A percentile compares a stretch with the other conserved stretches of the same genome.
phyloP scores from a whole-genome alignment of 2,329 filamentous ascomycete species.

The Colletotrichum chlorophyti region DNA sequence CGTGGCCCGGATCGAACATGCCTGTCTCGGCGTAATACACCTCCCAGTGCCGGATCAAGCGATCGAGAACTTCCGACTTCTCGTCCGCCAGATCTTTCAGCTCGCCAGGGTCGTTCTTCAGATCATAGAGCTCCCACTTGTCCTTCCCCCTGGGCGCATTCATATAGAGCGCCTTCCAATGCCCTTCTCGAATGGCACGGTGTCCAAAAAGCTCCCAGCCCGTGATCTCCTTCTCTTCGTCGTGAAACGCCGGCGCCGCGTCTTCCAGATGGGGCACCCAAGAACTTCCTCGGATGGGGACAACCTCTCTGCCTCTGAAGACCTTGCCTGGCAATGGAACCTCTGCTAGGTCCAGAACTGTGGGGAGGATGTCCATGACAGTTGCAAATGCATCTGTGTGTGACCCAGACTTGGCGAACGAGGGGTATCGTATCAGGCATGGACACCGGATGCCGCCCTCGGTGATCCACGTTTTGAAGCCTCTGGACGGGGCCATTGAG shows the following conservation, averaged over 20 bases:
- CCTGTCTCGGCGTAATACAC: too few species aligned
- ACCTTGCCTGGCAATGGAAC: conserved; percentile 45
- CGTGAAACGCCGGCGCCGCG: conserved; percentile 40
- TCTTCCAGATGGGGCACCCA: conserved; percentile 48
- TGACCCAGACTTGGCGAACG: conserved; percentile 31
- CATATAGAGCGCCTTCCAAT: conserved; percentile 66
- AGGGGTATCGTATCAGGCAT: conserved; percentile 45
- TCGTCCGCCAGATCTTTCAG: conserved; percentile 49
- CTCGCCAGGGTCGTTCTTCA: conserved; percentile 58
- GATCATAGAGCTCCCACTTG: conserved; percentile 64
- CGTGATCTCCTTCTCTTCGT: conserved; percentile 55
- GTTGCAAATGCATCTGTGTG: conserved; percentile 55
- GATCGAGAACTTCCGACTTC: conserved; percentile 50
- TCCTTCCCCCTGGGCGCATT: conserved; percentile 55
- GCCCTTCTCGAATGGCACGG: conserved; percentile 57
- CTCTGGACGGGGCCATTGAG: conserved; percentile 39
- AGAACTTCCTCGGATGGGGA: conserved; percentile 56
- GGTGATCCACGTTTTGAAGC: conserved; percentile 44
- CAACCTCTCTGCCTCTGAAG: conserved; percentile 54
- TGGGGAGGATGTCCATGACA: conserved; percentile 57
- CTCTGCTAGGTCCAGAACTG: conserved; percentile 53
- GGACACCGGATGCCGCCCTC: conserved; percentile 57
- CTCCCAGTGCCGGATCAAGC: conserved; percentile 60
- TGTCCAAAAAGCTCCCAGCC: conserved; percentile 64
- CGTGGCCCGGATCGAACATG: too few species aligned